Base-by-base conservation (phyloP, 2,329 filamentous ascomycete genomes). In the Metarhizium humberi region DNA sequence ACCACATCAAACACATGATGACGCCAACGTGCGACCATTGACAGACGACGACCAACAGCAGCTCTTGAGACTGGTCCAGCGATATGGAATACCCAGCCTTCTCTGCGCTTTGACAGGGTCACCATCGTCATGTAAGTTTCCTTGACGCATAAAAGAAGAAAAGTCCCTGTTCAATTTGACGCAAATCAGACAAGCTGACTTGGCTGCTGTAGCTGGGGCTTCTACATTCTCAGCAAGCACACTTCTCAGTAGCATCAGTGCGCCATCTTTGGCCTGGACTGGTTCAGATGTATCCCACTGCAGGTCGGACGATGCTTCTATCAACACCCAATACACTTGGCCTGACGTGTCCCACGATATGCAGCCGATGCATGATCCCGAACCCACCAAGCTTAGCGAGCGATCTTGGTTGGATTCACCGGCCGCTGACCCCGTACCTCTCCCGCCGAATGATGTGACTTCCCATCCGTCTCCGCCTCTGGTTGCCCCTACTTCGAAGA, bases 341-440 rank as follows among this genome's bases (percentile, higher is more conserved):
- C 67, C 67, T 49, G 70, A 72, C 32, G 59, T 62, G 34, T 58
- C 65, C 38, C 63, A 63, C 49, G 71, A 72, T 40, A 59, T 71
- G 45, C 63, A 63, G 29, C 61, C 66, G 38, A 67, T 72, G 58
- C 65, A 67, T 50, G 69, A 73, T 29, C 61, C 66, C 49, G 70
- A 73, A 11, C 56, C 66, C 6, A 63, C 61, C 55, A 72, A 70
- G 57, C 55, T 69, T 38, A 60, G 60, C 53, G 70, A 72, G 55
- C 63, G 66, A 20, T 70, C 67, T n/a, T 74, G 72, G 69, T 67
- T 74, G 50, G 70, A 72, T 55, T 74, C 72, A 30, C 71, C 71
- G 34, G 63, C 63, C 38, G 64, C 66, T 20, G 69, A 71, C 53
- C 66, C 68, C 32, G 71, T 69, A n/a, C 68, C 71, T 40, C 57